Evolutionary conservation across 331 rosid species (phyloP), one percentile per base, ranked within the genome.

Genomic region (Phaseolus coccineus): DNA sequence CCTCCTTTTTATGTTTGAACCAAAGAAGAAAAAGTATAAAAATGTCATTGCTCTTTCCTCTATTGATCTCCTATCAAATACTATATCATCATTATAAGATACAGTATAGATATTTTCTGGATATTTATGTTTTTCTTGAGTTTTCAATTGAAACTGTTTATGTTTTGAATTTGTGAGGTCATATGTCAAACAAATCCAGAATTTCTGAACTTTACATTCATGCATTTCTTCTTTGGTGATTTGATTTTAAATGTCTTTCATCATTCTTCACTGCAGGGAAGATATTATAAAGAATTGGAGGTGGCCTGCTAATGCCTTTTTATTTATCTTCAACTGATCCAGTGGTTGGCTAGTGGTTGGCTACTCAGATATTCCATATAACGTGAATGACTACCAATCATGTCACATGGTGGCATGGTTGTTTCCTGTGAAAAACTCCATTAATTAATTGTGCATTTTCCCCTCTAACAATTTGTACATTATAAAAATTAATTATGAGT

Each of bases 221-320:
- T 40, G 68, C 35, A 42, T 61, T 33, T 71, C 35, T 59, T 31
- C 44, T 25, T 4, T 25, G 22, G 28, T 42, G 27, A 12, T 57
- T 16, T 42, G 51, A 16, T 46, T 57, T 22, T 7, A 14, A 61
- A 15, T 33, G 47, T 8, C 11, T 65, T 39, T 52, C 63, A 61
- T 19, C 50, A 37, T 66, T 68, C 19, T 73, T 71, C 73, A 52
- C 73, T 78, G 77, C 77, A 81, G 84, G 77, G 69, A 19, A 63
- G 78, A 78, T 42, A 42, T 71, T 51, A 50, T 62, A 25, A 78
- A 53, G 64, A 78, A 78, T 46, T 68, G 66, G 51, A 69, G 71
- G 56, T 30, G 40, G 48, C 77, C 33, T 59, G 81, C 79, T 6
- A 44, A 22, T 67, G 77, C 53, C 62, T 68, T 27, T 14, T 58